phyloP scores from a whole-genome alignment of 306 rosid species.

The Morella rubra region DNA sequence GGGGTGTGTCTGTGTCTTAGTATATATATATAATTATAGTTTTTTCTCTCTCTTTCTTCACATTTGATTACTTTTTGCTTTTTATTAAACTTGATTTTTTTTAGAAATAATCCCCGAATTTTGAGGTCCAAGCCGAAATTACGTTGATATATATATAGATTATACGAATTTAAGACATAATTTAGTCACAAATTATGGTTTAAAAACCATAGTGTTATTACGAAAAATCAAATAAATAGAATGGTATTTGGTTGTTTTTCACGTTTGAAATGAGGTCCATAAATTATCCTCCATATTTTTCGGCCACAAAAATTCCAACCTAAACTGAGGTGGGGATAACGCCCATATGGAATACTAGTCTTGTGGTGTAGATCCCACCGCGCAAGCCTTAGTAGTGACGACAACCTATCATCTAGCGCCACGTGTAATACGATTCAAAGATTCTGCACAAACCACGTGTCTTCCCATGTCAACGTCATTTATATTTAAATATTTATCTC shows the following conservation, averaged over 20 bases:
- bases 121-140: not conserved
- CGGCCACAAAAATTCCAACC: constrained; percentile 17
- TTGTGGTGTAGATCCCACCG: constrained; percentile 30
- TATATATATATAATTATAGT: no score
- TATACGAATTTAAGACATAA: not conserved
- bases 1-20: not conserved
- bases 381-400: not conserved
- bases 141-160: no score
- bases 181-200: not conserved
- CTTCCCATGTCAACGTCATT: no score
- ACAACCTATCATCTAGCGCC: constrained; percentile 18
- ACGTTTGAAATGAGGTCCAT: not conserved
- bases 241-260: not conserved
- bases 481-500: no score
- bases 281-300: constrained; percentile 6
- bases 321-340: constrained; percentile 18
- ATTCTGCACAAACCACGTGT: not conserved
- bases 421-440: constrained; percentile 21
- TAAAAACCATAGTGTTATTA: not conserved
- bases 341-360: not conserved
- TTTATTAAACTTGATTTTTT: not conserved
- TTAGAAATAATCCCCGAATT: not conserved
- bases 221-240: not conserved
- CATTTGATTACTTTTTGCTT: no score
- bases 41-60: no score